phyloP scores from a whole-genome alignment of 805 yeast species.

The Ogataea trehaloabstinens region DNA sequence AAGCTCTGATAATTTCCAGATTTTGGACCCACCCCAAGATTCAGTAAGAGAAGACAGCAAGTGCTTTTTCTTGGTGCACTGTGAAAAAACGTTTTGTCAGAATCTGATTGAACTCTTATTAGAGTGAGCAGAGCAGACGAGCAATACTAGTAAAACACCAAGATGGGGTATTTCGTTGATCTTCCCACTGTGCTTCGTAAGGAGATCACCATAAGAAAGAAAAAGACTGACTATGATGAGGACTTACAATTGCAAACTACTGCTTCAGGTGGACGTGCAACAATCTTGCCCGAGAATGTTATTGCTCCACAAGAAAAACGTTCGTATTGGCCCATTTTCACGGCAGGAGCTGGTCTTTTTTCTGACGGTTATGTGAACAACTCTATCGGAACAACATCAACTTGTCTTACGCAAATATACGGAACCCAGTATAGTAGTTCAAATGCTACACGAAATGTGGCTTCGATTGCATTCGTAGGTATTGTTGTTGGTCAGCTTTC shows the following conservation, averaged over 20 bases:
- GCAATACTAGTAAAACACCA: no score
- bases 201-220: constrained; percentile 30
- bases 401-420: constrained; percentile 66
- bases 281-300: constrained; percentile 23
- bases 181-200: constrained; percentile 15
- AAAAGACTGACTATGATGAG: constrained; percentile 13
- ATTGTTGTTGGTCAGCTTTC: constrained; percentile 81
- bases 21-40: no score
- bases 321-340: constrained; percentile 61
- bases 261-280: constrained; percentile 20
- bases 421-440: constrained; percentile 61
- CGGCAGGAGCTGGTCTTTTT: constrained; percentile 90
- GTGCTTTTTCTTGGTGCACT: no score
- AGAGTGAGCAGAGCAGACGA: no score
- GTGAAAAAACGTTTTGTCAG: no score
- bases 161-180: constrained; percentile 9
- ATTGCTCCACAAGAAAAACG: constrained; percentile 24
- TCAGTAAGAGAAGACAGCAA: no score
- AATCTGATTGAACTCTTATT: no score
- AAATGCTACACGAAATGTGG: constrained; percentile 71
- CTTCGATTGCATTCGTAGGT: constrained; percentile 89
- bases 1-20: no score
- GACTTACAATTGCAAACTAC: constrained; percentile 17
- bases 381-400: constrained; percentile 73
- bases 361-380: constrained; percentile 93